A percentile compares a stretch with the other conserved stretches of the same genome.
Conservation (phyloP, 208 protist species). For the Crithidia expoeki region DNA sequence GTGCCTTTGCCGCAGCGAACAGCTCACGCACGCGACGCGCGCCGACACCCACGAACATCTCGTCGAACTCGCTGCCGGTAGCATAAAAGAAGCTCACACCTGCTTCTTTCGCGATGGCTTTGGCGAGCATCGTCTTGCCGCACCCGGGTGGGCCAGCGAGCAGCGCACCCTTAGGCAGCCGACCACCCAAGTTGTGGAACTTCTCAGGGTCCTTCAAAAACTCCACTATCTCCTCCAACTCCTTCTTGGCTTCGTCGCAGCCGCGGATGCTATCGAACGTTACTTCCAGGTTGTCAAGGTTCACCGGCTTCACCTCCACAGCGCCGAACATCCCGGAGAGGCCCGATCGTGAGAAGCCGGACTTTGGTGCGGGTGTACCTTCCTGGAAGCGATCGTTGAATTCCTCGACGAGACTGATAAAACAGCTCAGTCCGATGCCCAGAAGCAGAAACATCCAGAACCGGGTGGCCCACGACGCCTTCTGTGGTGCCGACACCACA, state of each 20-base stretch:
- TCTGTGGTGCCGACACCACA: constrained; percentile 73
- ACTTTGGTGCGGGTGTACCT: constrained; percentile 29
- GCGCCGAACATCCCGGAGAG: constrained; percentile 49
- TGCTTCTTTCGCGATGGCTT: constrained; percentile 93
- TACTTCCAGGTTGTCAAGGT: constrained; percentile 77
- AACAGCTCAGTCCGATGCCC: constrained; percentile 71
- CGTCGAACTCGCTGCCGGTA: constrained; percentile 96
- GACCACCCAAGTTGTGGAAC: constrained; percentile 94
- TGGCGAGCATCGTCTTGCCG: constrained; percentile 95
- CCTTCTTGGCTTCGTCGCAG: constrained; percentile 92
- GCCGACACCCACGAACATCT: constrained; percentile 98
- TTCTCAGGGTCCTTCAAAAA: constrained; percentile 96
- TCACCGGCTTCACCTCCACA: constrained; percentile 74
- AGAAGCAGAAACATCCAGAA: constrained; percentile 76
- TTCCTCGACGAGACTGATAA: constrained; percentile 49
- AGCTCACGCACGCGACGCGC: constrained; percentile 94
- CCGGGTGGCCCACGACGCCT: constrained; percentile 63
- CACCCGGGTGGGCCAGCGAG: constrained; percentile 98
- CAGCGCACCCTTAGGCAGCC: constrained; percentile 96
- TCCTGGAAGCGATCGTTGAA: constrained; percentile 45
- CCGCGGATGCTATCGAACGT: constrained; percentile 90
- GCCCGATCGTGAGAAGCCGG: constrained; percentile 28
- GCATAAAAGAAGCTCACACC: constrained; percentile 97
- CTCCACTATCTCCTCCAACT: constrained; percentile 91
- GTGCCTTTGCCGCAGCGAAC: constrained; percentile 94